Conservation (phyloP, 805 yeast genomes). For the Wickerhamomyces rabaulensis region DNA sequence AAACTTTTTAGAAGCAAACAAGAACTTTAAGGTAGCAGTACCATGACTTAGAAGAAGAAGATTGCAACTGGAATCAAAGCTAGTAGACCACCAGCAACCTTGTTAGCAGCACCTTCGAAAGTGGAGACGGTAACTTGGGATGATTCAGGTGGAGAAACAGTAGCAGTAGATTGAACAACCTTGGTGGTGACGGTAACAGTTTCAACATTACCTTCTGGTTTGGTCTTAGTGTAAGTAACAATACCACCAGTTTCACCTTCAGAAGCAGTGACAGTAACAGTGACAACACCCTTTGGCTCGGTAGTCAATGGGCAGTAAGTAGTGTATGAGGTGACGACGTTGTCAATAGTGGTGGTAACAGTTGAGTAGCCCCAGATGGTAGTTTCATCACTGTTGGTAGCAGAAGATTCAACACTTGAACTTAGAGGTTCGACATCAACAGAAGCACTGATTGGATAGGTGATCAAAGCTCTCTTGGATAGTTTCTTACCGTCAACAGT, state of each 20-base stretch:
- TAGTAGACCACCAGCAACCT: not conserved
- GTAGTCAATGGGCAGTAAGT: slow-evolving; percentile 5
- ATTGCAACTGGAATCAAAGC: not conserved
- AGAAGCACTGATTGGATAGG: slow-evolving; percentile 7
- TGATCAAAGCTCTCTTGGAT: slow-evolving; percentile 8
- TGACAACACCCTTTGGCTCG: not conserved
- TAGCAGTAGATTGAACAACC: not conserved
- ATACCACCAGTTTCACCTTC: not conserved
- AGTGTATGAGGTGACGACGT: not conserved
- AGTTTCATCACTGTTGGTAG: not conserved
- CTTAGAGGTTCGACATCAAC: slow-evolving; percentile 1
- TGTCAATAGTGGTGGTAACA: slow-evolving; percentile 1
- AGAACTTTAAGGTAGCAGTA: not conserved
- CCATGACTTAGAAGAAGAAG: not conserved
- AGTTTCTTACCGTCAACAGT: slow-evolving; percentile 1
- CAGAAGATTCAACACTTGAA: not conserved
- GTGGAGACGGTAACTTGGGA: slow-evolving; percentile 1
- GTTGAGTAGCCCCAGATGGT: slow-evolving; percentile 4
- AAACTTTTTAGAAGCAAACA: not conserved
- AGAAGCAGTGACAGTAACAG: not conserved
- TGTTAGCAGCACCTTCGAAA: slow-evolving; percentile 2
- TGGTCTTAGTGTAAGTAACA: not conserved
- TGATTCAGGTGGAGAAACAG: not conserved
- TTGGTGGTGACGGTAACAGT: not conserved
- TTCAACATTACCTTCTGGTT: not conserved